Conservation (phyloP, 352 stramenopile genomes). For the Pythium myriotylum region DNA sequence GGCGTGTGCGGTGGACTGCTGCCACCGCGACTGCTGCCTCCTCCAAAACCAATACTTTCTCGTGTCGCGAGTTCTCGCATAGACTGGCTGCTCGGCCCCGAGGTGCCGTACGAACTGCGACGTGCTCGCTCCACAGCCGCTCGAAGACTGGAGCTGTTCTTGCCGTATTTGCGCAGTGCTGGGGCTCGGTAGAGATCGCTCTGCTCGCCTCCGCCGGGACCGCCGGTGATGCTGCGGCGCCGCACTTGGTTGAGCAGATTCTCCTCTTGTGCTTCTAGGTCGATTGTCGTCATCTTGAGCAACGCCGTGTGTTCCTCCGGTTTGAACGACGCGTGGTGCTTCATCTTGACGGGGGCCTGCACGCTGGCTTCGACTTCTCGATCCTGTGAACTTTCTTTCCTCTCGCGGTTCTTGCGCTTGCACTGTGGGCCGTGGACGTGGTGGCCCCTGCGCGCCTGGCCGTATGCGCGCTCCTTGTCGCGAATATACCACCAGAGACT, state of each 20-base stretch:
- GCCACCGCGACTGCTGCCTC: constrained; percentile 15
- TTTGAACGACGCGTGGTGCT: constrained; percentile 5
- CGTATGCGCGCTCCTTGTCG: constrained; percentile 80
- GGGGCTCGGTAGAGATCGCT: constrained; percentile 78
- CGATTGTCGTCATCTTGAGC: constrained; percentile 24
- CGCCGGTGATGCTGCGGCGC: constrained; percentile 30
- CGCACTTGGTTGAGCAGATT: constrained; percentile 41
- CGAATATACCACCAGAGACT: constrained; percentile 81
- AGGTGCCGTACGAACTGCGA: constrained; percentile 20
- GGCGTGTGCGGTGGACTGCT: constrained; percentile 26
- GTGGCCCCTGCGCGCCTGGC: constrained; percentile 38
- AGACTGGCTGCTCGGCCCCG: constrained; percentile 10
- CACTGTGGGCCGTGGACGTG: constrained; percentile 40
- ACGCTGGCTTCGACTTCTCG: background rate
- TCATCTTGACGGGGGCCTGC: constrained; percentile 5
- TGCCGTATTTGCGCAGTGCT: constrained; percentile 48
- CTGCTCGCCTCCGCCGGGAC: constrained; percentile 37
- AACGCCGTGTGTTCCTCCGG: constrained; percentile 17
- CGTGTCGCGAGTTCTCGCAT: constrained; percentile 10
- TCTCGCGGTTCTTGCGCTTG: constrained; percentile 32
- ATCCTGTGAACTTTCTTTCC: background rate
- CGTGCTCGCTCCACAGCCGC: constrained; percentile 25
- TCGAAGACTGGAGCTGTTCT: constrained; percentile 21
- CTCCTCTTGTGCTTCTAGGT: constrained; percentile 31
- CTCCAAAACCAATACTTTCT: constrained; percentile 11